Base-by-base conservation (phyloP, 2,329 filamentous ascomycete genomes). In the Corynespora cassiicola region DNA sequence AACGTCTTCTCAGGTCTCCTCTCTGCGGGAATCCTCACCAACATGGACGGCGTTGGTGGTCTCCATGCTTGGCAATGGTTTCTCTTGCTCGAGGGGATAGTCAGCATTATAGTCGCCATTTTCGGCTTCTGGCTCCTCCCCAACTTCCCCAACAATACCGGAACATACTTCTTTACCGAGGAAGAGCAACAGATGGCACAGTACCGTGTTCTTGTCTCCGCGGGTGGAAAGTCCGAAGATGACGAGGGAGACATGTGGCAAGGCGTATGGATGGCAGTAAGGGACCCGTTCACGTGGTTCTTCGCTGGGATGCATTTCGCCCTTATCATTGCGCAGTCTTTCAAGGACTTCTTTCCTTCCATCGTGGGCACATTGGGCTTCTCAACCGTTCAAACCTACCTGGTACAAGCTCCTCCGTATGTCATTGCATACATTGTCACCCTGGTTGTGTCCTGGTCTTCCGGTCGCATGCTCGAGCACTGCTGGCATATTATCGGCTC, bases 321-420 rank as follows among this genome's bases (percentile, higher is more conserved):
- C 4, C 36, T 58, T 14, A 55, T 58, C 35, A 50, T 51, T 23
- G 52, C 54, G 5, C 47, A 52, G 24, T 49, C 42, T 1, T 56
- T 54, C 50, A 57, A 56, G 23, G 52, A 57, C 22, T 57, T 57
- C 39, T 57, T 57, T 22, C 54, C 52, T 17, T 54, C 54, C 20
- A 48, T 55, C 24, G 40, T 30, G 11, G 6, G 5, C 19, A 22
- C 10, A 23, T 39, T 34, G 26, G 36, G 22, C 15, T 33, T 9
- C 25, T 27, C 6, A 23, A 18, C 29, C 27, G 24, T 25, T 15
- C 8, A 23, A 11, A 71, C 68, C 1, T 70, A 69, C 26, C 59
- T 71, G 5, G 54, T 71, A 1, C 68, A 71, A 22, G 68, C 67
- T 0, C 68, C 68, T 1, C 68, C 69, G 0, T 68, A 66, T 26